Percentiles rank a stretch among this genome's conserved stretches.
phyloP scores from a whole-genome alignment of 2,329 filamentous ascomycete genomes.

The Paecilomyces fulvus region DNA sequence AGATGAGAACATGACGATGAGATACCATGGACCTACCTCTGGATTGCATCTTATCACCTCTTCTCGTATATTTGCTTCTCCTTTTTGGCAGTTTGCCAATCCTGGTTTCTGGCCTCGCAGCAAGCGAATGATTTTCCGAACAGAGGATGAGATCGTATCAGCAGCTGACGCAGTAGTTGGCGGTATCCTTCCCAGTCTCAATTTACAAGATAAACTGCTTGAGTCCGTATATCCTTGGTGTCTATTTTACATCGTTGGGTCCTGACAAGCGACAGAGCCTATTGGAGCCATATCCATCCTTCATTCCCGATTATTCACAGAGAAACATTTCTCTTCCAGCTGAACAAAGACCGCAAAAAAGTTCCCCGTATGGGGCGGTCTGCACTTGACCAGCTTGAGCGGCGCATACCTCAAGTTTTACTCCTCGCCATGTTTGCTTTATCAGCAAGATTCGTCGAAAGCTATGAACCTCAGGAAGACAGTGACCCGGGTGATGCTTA shows the following conservation, averaged over 20 bases:
- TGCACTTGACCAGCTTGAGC: conserved; percentile 6
- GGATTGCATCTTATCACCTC: conserved; percentile 5
- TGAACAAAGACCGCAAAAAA: conserved; percentile 6
- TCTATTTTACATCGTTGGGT: not conserved
- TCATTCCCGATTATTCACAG: conserved; percentile 6
- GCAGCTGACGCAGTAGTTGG: conserved; percentile 6
- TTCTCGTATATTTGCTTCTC: conserved; percentile 6
- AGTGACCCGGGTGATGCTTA: conserved; percentile 6
- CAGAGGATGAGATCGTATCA: conserved; percentile 6
- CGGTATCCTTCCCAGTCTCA: conserved; percentile 5
- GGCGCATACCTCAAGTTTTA: conserved; percentile 6
- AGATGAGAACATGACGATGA: conserved; percentile 8
- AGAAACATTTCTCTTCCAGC: conserved; percentile 7
- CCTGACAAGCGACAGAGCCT: not conserved
- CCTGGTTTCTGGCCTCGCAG: conserved; percentile 7
- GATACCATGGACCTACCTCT: conserved; percentile 7
- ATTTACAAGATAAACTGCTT: conserved; percentile 5
- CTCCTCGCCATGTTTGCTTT: conserved; percentile 6
- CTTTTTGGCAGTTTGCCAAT: conserved; percentile 7
- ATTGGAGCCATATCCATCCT: conserved; percentile 5
- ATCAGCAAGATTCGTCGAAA: conserved; percentile 5
- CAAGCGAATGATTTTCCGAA: conserved; percentile 5
- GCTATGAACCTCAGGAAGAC: conserved; percentile 2
- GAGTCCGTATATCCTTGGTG: conserved; percentile 2
- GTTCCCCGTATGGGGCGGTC: conserved; percentile 5